These are phyloP conservation scores for Rhizophagus clarus DNA, from an alignment of 192 early-diverging fungal species.

Conservation along the genomic window DNA sequence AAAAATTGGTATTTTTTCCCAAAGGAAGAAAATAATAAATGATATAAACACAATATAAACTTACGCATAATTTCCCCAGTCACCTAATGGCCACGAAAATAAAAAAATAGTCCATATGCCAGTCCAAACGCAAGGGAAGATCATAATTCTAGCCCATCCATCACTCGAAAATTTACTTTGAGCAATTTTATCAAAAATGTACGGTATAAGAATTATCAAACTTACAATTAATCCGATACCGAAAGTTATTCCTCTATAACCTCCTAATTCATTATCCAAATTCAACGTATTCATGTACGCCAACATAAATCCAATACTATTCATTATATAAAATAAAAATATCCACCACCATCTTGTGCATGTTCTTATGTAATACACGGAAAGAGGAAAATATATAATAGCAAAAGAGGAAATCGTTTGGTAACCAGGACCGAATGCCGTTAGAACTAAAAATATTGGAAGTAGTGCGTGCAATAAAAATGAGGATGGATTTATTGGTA, in stretches of 20 bases:
- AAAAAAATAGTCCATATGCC: conserved; percentile 13
- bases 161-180: not conserved
- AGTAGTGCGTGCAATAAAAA: not conserved
- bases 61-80: conserved; percentile 8
- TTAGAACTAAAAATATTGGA: not conserved
- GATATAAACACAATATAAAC: too few relatives aligned
- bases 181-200: not conserved
- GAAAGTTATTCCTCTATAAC: not conserved
- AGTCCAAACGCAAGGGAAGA: conserved; percentile 17
- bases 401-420: conserved; percentile 17
- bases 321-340: not conserved
- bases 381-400: not conserved
- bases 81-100: not conserved
- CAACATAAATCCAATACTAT: not conserved
- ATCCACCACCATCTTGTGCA: not conserved
- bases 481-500: not conserved
- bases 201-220: not conserved
- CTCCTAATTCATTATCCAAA: not conserved
- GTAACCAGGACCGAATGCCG: conserved; percentile 6
- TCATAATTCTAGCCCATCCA: conserved; percentile 1
- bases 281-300: not conserved
- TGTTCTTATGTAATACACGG: conserved; percentile 5
- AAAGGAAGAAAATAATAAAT: not conserved
- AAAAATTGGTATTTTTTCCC: not conserved
- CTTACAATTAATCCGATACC: not conserved